Conservation (phyloP, 169 alveolate species). For the Plasmodium vivax region DNA sequence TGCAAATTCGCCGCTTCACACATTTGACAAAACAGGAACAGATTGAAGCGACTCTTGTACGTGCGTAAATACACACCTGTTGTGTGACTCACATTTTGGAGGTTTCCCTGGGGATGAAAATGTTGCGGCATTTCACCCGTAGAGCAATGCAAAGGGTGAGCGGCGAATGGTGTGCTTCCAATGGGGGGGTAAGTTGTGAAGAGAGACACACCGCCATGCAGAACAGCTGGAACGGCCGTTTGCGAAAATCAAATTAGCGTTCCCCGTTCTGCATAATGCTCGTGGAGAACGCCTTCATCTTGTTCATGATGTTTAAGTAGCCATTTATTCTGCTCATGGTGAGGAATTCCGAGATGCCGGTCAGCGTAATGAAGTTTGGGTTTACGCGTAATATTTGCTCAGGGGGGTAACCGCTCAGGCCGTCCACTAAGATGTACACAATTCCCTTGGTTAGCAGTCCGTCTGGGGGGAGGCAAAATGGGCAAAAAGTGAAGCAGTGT, state of each 20-base stretch:
- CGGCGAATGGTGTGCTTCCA: background rate
- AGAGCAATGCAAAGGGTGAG: background rate
- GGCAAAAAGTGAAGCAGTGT: conserved; percentile 9
- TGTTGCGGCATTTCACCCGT: background rate
- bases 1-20: background rate
- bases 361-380: conserved; percentile 58
- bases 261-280: conserved; percentile 30
- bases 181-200: background rate
- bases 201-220: background rate
- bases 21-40: background rate
- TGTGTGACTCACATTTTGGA: background rate
- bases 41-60: background rate
- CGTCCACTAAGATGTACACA: conserved; percentile 68
- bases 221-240: background rate
- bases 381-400: conserved; percentile 57
- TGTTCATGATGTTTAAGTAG: conserved; percentile 71
- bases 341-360: conserved; percentile 72
- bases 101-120: background rate
- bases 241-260: conserved; percentile 14
- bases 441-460: conserved; percentile 73
- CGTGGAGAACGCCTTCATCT: conserved; percentile 41
- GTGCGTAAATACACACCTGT: background rate
- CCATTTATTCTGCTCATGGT: conserved; percentile 76
- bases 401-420: conserved; percentile 73
- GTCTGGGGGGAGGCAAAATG: conserved; percentile 3